These are phyloP conservation scores for Ganoderma lingzhi DNA, from an alignment of 1,284 basidiomycete species.

Conservation along the genomic window DNA sequence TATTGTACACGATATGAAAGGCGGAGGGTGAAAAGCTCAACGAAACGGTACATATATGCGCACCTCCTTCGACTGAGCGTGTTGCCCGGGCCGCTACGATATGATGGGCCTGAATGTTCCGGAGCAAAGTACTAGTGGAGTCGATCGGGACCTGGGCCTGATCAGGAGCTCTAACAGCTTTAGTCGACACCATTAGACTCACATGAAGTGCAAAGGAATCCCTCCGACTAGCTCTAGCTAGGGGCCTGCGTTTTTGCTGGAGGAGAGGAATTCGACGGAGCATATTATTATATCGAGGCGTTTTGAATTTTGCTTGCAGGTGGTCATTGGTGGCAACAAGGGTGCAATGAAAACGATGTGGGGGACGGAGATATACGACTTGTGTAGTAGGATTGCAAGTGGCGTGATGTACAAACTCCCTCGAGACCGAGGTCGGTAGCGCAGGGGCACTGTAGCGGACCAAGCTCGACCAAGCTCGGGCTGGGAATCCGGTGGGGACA, in stretches of 20 bases:
- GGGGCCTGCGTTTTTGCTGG: not conserved
- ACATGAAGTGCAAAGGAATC: not conserved
- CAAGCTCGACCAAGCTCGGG: not conserved
- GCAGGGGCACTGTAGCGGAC: not conserved
- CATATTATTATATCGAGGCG: not conserved
- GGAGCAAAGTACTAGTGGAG: too few species aligned
- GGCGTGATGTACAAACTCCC: not conserved
- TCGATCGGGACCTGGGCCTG: too few species aligned
- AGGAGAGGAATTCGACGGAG: not conserved
- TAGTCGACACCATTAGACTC: too few species aligned
- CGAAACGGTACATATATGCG: not conserved
- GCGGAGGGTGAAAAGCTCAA: too few species aligned
- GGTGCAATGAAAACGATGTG: not conserved
- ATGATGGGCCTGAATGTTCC: too few species aligned
- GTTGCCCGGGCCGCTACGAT: too few species aligned
- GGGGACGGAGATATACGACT: not conserved
- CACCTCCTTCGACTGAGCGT: not conserved
- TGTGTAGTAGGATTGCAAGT: not conserved
- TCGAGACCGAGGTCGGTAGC: not conserved
- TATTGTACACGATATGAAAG: not conserved
- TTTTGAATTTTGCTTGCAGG: not conserved
- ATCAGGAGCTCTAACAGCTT: too few species aligned
- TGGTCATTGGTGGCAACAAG: not conserved
- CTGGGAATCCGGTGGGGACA: not conserved
- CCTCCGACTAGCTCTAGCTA: not conserved